phyloP scores from a whole-genome alignment of 176 grass and related monocot genomes.

The Aegilops speltoides region DNA sequence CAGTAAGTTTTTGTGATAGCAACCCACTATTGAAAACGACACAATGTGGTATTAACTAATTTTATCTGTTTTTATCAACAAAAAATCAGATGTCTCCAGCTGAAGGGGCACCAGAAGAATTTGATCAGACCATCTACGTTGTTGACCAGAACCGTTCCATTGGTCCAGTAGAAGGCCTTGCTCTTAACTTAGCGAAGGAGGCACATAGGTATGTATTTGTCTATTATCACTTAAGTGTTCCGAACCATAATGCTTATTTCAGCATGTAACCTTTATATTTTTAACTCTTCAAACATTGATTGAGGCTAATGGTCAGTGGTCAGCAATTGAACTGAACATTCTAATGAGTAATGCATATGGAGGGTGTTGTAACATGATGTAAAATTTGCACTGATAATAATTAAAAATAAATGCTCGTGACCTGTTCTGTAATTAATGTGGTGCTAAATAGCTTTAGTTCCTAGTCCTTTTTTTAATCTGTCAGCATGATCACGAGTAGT shows the following conservation, averaged over 20 bases:
- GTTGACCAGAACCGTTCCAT: slow-evolving; percentile 60
- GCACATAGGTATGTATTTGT: slow-evolving; percentile 66
- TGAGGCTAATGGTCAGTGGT: neutral
- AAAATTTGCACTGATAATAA: neutral
- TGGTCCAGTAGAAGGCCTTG: slow-evolving; percentile 70
- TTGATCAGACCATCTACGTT: slow-evolving; percentile 91
- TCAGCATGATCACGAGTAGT: neutral
- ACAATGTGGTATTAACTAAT: neutral
- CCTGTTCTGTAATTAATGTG: neutral
- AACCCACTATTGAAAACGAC: slow-evolving; percentile 1
- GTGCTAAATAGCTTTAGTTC: neutral
- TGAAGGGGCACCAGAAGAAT: slow-evolving; percentile 92
- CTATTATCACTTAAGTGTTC: neutral
- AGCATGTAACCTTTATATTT: neutral
- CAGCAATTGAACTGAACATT: neutral
- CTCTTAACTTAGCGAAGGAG: slow-evolving; percentile 81
- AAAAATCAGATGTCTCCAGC: slow-evolving; percentile 72
- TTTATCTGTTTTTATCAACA: slow-evolving; percentile 3
- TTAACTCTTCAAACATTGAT: neutral
- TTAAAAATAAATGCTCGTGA: neutral
- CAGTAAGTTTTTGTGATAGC: slow-evolving; percentile 59
- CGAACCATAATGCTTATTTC: neutral
- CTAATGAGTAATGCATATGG: neutral
- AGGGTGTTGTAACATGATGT: neutral
- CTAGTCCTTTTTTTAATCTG: neutral